Percentiles rank a stretch among this genome's conserved stretches.
phyloP scores from a whole-genome alignment of 23 red algal species.

The Chondrus crispus region DNA sequence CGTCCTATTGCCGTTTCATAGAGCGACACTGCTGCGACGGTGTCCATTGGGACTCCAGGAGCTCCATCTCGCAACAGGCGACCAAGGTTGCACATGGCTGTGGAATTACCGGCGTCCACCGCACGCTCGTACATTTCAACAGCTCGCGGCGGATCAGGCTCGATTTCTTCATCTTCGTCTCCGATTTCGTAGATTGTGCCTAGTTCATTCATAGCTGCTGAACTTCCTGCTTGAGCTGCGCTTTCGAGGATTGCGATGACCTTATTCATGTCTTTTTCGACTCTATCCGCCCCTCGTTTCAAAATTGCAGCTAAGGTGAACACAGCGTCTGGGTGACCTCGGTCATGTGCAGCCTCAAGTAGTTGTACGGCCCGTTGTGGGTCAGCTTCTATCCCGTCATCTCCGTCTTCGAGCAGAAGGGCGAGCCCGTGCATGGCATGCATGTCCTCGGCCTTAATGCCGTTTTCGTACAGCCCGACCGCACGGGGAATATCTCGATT shows the following conservation, averaged over 20 bases:
- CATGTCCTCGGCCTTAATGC: background rate
- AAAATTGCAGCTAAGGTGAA: slow-evolving; percentile 35
- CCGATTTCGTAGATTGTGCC: slow-evolving; percentile 25
- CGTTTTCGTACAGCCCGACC: slow-evolving; percentile 26
- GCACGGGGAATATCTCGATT: slow-evolving; percentile 17
- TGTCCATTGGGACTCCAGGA: background rate
- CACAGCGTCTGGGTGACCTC: slow-evolving; percentile 26
- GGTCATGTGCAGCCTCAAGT: slow-evolving; percentile 7
- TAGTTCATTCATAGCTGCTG: slow-evolving; percentile 52
- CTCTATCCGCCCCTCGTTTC: slow-evolving; percentile 8
- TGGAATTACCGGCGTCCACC: slow-evolving; percentile 37
- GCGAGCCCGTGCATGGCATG: slow-evolving; percentile 62
- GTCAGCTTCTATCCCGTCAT: slow-evolving; percentile 28
- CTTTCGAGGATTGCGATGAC: slow-evolving; percentile 22
- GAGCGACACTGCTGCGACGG: slow-evolving; percentile 18
- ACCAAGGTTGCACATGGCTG: slow-evolving; percentile 51
- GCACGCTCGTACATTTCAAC: slow-evolving; percentile 45
- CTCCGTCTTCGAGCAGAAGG: slow-evolving; percentile 25
- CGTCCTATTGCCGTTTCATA: slow-evolving; percentile 43
- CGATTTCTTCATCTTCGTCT: slow-evolving; percentile 1
- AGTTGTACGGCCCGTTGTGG: slow-evolving; percentile 15
- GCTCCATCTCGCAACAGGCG: slow-evolving; percentile 29
- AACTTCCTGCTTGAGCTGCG: slow-evolving; percentile 26
- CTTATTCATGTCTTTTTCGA: background rate
- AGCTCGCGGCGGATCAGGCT: slow-evolving; percentile 25